phyloP scores from a whole-genome alignment of 345 rosid species.

The Carallia brachiata region DNA sequence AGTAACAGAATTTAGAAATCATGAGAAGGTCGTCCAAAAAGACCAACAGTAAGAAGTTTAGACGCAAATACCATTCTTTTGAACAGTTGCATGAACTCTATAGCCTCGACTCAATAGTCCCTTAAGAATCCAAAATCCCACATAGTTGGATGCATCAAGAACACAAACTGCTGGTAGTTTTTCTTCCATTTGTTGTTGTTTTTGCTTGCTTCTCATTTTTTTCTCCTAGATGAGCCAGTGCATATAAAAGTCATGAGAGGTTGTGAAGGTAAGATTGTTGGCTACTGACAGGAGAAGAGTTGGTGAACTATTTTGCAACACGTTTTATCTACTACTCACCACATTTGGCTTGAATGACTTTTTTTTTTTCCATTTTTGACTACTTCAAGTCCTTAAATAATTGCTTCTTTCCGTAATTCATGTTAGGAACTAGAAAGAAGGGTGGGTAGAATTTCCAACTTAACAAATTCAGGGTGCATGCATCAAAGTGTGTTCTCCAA shows the following conservation, averaged over 20 bases:
- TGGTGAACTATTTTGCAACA: constrained; percentile 59
- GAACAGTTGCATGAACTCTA: constrained; percentile 75
- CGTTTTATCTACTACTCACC: constrained; percentile 60
- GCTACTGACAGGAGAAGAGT: constrained; percentile 39
- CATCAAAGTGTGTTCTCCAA: too few relatives aligned
- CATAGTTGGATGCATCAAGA: constrained; percentile 84
- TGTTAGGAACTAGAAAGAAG: neutral
- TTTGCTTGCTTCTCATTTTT: neutral
- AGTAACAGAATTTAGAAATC: neutral
- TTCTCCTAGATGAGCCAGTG: neutral
- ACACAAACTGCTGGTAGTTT: constrained; percentile 56
- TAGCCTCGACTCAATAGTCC: constrained; percentile 66
- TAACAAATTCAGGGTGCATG: too few relatives aligned
- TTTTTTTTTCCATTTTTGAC: neutral
- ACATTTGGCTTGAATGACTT: constrained; percentile 4
- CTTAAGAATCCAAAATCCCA: constrained; percentile 87
- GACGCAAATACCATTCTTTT: constrained; percentile 46
- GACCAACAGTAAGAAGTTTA: neutral
- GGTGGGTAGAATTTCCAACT: too few relatives aligned
- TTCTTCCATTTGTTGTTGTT: constrained; percentile 30
- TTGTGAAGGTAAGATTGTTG: constrained; percentile 20
- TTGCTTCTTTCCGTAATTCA: neutral
- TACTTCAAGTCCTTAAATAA: neutral
- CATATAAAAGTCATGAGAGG: constrained; percentile 24
- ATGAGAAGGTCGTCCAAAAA: neutral